Evolutionary conservation across 2,329 filamentous ascomycete species (phyloP), one percentile per base, ranked within the genome.

Genomic region (Cercospora sp.): DNA sequence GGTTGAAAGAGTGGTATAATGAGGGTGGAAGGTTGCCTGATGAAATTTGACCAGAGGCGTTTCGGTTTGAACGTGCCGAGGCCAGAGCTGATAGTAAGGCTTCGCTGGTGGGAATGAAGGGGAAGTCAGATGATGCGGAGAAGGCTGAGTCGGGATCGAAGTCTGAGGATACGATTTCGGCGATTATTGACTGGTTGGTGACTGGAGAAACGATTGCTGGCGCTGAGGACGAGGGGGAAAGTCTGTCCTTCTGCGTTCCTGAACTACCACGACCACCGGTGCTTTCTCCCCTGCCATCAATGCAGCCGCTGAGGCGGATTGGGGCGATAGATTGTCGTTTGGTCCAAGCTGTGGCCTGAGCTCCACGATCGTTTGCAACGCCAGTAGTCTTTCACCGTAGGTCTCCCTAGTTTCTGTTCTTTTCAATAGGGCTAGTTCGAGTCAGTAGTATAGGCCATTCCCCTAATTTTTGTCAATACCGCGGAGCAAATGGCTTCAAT

Each of bases 1-100:
- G 9, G 13, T 37, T 65, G 32, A 57, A 65, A n/a, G 2, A 32
- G 16, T 67, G 61, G 66, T n/a, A 53, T 21, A 45, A 61, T 5
- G 43, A 2, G 2, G 66, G 62, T 3, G 66, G 58, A 7, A 10
- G 3, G 8, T n/a, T 68, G 32, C 24, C 16, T 5, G 57, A 60
- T 6, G 30, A 49, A 4, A 34, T 65, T 5, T 65, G 53, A 18
- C 61, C 65, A 1, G 65, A 60, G 30, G n/a, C 61, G 8, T 65
- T 58, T 13, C 18, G 45, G 3, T 62, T 66, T 16, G 65, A 40
- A 40, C 34, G 34, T 40, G 34, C 16, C 5, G 13, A 21, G 9
- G 43, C 43, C 0, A 3, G 3, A 49, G 45, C 45, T 24, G 45
- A 49, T 21, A 18, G 24, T 18, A 9, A 24, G 45, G 45, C 45